Conservation (phyloP, 495 filamentous ascomycete species). For the Neurospora pannonica region DNA sequence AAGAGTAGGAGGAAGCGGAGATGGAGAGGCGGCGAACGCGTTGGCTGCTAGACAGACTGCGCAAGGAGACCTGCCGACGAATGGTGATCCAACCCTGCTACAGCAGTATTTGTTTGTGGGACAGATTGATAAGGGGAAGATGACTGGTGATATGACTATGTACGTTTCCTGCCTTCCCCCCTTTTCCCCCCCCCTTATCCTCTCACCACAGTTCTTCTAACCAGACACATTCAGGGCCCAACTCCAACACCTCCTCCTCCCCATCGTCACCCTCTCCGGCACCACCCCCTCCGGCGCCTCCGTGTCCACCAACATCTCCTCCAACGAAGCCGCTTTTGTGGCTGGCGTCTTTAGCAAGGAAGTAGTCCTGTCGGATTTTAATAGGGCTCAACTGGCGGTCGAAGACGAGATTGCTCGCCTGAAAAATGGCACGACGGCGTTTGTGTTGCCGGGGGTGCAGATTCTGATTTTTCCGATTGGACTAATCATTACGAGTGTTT, state of each 20-base stretch:
- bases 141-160: slow-evolving; percentile 30
- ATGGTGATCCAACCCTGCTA: slow-evolving; percentile 22
- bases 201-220: background rate
- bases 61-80: slow-evolving; percentile 4
- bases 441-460: slow-evolving; percentile 56
- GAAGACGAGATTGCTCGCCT: slow-evolving; percentile 22
- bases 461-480: slow-evolving; percentile 62
- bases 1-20: background rate
- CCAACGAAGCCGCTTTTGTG: slow-evolving; percentile 59
- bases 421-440: slow-evolving; percentile 37
- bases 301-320: slow-evolving; percentile 52
- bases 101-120: slow-evolving; percentile 47
- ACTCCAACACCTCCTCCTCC: slow-evolving; percentile 52
- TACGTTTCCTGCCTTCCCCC: slow-evolving; percentile 16
- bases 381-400: slow-evolving; percentile 31
- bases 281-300: slow-evolving; percentile 29
- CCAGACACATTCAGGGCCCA: too few relatives aligned
- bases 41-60: slow-evolving; percentile 5
- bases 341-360: slow-evolving; percentile 53
- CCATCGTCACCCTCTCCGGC: slow-evolving; percentile 50
- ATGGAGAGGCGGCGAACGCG: background rate
- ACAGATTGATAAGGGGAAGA: slow-evolving; percentile 36
- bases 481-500: slow-evolving; percentile 53
- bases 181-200: background rate
- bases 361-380: slow-evolving; percentile 32